Base-by-base conservation (phyloP, 1,139 yeast genomes). In the Sugiyamaella pinicola region DNA sequence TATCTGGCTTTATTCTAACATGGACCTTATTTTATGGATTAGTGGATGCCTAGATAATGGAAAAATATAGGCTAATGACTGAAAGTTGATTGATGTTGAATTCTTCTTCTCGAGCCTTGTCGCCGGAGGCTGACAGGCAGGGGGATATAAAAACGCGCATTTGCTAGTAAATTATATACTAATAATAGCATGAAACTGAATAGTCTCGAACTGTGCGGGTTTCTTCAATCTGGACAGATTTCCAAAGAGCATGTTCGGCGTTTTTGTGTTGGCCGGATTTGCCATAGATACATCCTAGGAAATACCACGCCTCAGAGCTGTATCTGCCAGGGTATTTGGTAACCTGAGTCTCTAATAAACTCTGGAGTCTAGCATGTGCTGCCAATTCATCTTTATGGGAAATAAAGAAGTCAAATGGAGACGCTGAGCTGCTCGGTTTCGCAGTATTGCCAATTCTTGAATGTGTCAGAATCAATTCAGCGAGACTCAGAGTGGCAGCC, bases 21-120 rank as follows among this genome's bases (percentile, higher is more conserved):
- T 88, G 96, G 96, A 86, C 96, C 59, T 74, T 88, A 65, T 80
- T 85, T 44, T 84, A 81, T 69, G 95, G 93, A 0, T 71, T 88
- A 61, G 74, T 77, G 8, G 76, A 75, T 47, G 75, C 72, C 46
- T 67, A 53, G 49, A 42, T 66, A 64, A 45, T 45, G 55, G 38
- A 15, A 12, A 13, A 10, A 31, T 9, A 12, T n/a, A 40, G 31
- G n/a, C n/a, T n/a, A n/a, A n/a, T n/a, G n/a, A n/a, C n/a, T n/a
- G n/a, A n/a, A n/a, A n/a, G n/a, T n/a, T n/a, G n/a, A n/a, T n/a
- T n/a, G n/a, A n/a, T n/a, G n/a, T n/a, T n/a, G n/a, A n/a, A n/a
- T n/a, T n/a, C n/a, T n/a, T n/a, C n/a, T n/a, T n/a, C n/a, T n/a
- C n/a, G n/a, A n/a, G n/a, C n/a, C n/a, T n/a, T n/a, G n/a, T n/a